phyloP scores from a whole-genome alignment of 495 filamentous ascomycete species.

The Trichoderma orchidacearum region DNA sequence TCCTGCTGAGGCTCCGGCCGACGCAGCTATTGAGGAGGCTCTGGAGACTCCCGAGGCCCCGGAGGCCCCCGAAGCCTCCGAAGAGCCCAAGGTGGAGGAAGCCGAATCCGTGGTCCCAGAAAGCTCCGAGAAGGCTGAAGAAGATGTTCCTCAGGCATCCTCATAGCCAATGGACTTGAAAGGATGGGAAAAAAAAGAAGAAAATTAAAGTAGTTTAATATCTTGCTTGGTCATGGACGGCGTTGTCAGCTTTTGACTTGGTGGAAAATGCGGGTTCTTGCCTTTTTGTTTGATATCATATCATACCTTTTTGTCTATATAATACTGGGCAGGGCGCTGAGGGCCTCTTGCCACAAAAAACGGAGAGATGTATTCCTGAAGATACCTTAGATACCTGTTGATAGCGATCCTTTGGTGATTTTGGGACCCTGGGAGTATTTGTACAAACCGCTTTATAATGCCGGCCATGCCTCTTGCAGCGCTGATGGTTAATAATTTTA shows the following conservation, averaged over 20 bases:
- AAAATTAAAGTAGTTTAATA: not conserved
- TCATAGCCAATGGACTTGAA: constrained; percentile 1
- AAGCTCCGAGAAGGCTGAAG: not conserved
- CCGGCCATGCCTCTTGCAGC: not conserved
- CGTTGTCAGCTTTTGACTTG: constrained; percentile 2
- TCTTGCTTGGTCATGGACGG: constrained; percentile 3
- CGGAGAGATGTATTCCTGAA: not conserved
- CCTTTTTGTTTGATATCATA: constrained; percentile 7
- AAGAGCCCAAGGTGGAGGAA: constrained; percentile 1
- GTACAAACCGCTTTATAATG: not conserved
- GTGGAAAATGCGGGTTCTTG: not conserved
- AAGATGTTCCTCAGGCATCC: not conserved
- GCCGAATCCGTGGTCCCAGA: not conserved
- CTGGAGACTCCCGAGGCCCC: not conserved
- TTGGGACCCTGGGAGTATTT: not conserved
- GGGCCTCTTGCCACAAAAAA: not conserved
- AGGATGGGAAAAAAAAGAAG: not conserved
- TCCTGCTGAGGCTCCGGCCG: not conserved
- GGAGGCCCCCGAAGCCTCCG: not conserved
- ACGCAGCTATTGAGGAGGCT: not conserved
- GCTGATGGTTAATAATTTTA: too few relatives aligned
- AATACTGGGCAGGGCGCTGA: not conserved
- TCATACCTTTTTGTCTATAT: constrained; percentile 11
- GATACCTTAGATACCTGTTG: constrained; percentile 1
- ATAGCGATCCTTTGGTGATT: not conserved